Conservation (phyloP, 257 asterid genomes). For the Mitragyna speciosa region DNA sequence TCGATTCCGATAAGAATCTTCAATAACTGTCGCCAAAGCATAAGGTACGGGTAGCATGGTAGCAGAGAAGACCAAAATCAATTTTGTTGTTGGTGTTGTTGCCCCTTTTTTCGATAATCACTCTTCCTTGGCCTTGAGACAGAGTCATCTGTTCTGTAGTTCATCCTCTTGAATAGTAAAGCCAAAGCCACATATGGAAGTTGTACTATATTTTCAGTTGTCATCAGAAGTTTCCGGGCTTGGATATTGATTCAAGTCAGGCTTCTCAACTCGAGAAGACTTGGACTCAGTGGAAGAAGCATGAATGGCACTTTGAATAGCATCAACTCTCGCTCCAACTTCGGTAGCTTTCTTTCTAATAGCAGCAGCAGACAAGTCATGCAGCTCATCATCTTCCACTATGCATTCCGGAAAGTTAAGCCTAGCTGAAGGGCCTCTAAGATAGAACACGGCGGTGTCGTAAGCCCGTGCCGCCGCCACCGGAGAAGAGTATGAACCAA, state of each 20-base stretch:
- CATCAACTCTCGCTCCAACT: slow-evolving; percentile 91
- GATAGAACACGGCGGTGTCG: slow-evolving; percentile 77
- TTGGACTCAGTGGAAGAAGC: slow-evolving; percentile 6
- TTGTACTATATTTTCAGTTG: slow-evolving; percentile 2
- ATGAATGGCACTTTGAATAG: slow-evolving; percentile 40
- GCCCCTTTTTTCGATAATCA: not conserved
- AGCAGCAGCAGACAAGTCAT: slow-evolving; percentile 66
- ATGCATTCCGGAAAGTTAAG: slow-evolving; percentile 79
- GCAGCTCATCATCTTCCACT: slow-evolving; percentile 30
- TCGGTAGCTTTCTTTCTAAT: slow-evolving; percentile 78
- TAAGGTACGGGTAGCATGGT: not conserved
- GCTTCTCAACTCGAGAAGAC: slow-evolving; percentile 42
- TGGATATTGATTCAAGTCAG: slow-evolving; percentile 85
- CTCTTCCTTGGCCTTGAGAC: not conserved
- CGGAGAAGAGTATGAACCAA: slow-evolving; percentile 82
- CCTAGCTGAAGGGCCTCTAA: slow-evolving; percentile 79
- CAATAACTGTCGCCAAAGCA: not conserved
- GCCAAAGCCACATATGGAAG: not conserved
- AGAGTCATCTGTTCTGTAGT: not conserved
- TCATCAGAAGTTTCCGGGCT: slow-evolving; percentile 68
- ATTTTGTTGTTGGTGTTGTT: not conserved
- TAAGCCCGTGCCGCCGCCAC: slow-evolving; percentile 92
- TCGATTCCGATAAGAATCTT: not conserved
- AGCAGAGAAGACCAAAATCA: not conserved
- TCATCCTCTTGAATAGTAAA: not conserved